Base-by-base conservation (phyloP, 768 basidiomycete genomes). In the Calocera viscosa region DNA sequence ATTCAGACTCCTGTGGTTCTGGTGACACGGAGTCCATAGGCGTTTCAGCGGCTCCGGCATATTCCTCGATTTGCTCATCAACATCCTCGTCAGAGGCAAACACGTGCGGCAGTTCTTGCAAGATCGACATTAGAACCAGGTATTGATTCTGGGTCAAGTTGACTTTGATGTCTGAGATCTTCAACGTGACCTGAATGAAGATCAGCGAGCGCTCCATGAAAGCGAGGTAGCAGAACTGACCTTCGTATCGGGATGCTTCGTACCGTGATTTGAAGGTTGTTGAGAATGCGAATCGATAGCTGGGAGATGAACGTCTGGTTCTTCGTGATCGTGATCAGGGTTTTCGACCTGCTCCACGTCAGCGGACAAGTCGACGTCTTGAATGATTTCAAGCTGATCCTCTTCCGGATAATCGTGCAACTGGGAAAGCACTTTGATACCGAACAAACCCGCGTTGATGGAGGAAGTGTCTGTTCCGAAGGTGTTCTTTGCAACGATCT, bases 181-280 rank as follows among this genome's bases (percentile, higher is more conserved):
- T 82, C 35, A 94, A 78, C 1, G 78, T 73, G 64, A 93, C 77
- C 94, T 95, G 68, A 30, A n/a, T n/a, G n/a, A n/a, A n/a, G n/a
- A n/a, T n/a, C n/a, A n/a, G n/a, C n/a, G n/a, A n/a, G n/a, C n/a
- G n/a, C n/a, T n/a, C n/a, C n/a, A n/a, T n/a, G n/a, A n/a, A n/a
- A n/a, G n/a, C n/a, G n/a, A n/a, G n/a, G n/a, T n/a, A n/a, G n/a
- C n/a, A n/a, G n/a, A n/a, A n/a, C n/a, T n/a, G n/a, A n/a, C n/a
- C n/a, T n/a, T 65, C 96, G 88, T 53, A 98, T 77, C 74, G 98
- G 96, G 47, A 99, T 91, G 72, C 96, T 95, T 77, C 89, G 91
- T 68, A 98, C 85, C 14, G 92, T 94, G 28, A 98, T 85, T 78
- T 99, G 96, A 28, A 98, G 76, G 73, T 99, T 99, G 77, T 98